phyloP scores from a whole-genome alignment of 345 rosid genomes.

The Rhizophora mangle region DNA sequence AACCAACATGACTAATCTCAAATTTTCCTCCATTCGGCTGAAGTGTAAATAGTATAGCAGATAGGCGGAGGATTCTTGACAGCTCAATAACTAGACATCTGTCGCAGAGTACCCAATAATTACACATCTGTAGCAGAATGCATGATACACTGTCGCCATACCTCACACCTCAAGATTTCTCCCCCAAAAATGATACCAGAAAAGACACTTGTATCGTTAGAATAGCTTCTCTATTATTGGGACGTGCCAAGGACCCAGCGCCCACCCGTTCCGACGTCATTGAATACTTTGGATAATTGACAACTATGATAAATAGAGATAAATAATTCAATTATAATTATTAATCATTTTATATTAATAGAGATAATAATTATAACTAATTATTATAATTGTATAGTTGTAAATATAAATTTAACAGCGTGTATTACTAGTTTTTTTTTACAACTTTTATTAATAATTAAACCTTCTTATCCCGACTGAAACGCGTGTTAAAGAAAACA shows the following conservation, averaged over 20 bases:
- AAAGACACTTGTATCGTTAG: background rate
- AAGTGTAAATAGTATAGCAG: background rate
- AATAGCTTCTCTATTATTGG: background rate
- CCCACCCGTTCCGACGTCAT: background rate
- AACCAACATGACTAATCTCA: background rate
- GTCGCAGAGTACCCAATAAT: too few species aligned
- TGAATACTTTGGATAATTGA: too few species aligned
- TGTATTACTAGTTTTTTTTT: too few species aligned
- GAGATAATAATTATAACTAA: too few species aligned
- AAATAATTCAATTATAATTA: too few species aligned
- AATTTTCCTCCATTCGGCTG: background rate
- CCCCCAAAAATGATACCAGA: background rate
- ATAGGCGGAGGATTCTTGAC: background rate
- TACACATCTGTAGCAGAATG: background rate
- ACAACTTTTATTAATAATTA: constrained; percentile 5
- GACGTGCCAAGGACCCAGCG: background rate
- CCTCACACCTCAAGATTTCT: background rate
- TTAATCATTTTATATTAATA: too few species aligned
- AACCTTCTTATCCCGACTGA: constrained; percentile 31
- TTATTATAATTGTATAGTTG: too few species aligned
- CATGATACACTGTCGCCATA: background rate
- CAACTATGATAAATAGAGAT: too few species aligned
- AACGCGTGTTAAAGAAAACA: constrained; percentile 44
- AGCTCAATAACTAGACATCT: background rate
- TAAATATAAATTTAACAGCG: too few species aligned